These are phyloP conservation scores for Suhomyces coccinellae DNA, from an alignment of 1,139 yeast genomes.

Conservation along the genomic window DNA sequence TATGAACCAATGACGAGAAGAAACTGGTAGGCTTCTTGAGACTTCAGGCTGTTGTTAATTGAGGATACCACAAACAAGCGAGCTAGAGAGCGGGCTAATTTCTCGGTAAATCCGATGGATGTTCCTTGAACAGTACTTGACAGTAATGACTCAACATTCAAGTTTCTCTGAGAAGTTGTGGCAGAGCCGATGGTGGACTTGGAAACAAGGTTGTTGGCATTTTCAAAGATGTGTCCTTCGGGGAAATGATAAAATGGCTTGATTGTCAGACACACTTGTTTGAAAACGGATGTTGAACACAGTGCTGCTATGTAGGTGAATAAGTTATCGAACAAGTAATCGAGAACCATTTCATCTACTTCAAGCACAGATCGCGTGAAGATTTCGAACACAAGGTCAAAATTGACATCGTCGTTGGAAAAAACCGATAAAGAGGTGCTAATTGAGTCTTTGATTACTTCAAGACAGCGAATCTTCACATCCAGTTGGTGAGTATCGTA, in stretches of 20 bases:
- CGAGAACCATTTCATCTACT: constrained; percentile 35
- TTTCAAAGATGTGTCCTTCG: background rate
- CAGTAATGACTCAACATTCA: background rate
- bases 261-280: constrained; percentile 22
- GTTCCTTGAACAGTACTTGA: background rate
- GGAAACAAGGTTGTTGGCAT: background rate
- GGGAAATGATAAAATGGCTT: background rate
- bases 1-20: constrained; percentile 28
- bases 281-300: constrained; percentile 27
- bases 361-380: constrained; percentile 29
- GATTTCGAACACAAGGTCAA: constrained; percentile 33
- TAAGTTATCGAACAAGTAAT: constrained; percentile 32
- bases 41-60: constrained; percentile 27
- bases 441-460: constrained; percentile 45
- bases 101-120: constrained; percentile 19
- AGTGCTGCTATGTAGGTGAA: constrained; percentile 29
- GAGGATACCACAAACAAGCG: constrained; percentile 32
- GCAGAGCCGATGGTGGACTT: constrained; percentile 4
- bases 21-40: constrained; percentile 30
- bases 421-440: constrained; percentile 35
- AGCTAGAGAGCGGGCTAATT: constrained; percentile 35
- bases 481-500: constrained; percentile 22
- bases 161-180: constrained; percentile 17
- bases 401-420: constrained; percentile 23
- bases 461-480: constrained; percentile 43